Evolutionary conservation across 2,329 filamentous ascomycete species (phyloP).

Genomic region (Paracorniculantispora psalliotae): DNA sequence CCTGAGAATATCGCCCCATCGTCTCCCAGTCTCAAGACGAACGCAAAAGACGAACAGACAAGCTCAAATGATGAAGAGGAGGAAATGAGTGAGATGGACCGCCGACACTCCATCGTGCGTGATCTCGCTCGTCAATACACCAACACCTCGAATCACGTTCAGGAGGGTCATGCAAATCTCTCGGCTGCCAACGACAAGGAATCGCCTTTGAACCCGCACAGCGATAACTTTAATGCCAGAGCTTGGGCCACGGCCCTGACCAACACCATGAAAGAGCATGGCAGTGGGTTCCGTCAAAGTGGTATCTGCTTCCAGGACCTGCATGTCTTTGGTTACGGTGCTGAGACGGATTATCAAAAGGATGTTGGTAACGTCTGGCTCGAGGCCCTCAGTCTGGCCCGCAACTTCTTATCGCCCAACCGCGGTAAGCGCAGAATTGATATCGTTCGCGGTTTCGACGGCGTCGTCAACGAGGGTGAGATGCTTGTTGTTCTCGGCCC

Average conservation of each 20-base stretch:
- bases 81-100: conserved; percentile 40
- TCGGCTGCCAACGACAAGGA: no score
- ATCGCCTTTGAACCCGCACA: conserved; percentile 58
- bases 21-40: no score
- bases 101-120: conserved; percentile 49
- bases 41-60: no score
- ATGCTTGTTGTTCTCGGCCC: conserved; percentile 69
- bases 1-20: no score
- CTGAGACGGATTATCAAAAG: conserved; percentile 63
- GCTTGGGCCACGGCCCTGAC: conserved; percentile 53
- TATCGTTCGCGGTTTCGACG: conserved; percentile 61
- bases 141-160: conserved; percentile 32
- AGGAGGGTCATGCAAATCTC: conserved; percentile 50
- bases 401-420: conserved; percentile 49
- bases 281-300: no score
- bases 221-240: conserved; percentile 42
- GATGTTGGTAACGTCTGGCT: conserved; percentile 56
- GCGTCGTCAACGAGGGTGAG: conserved; percentile 61
- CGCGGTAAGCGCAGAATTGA: conserved; percentile 53
- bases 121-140: conserved; percentile 53
- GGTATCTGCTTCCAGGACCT: conserved; percentile 61
- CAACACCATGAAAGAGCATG: no score
- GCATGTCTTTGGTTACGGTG: conserved; percentile 63
- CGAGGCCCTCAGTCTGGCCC: conserved; percentile 29
- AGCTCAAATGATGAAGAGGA: conserved; percentile 32